Evolutionary conservation across 1,284 basidiomycete genomes (phyloP), one percentile per base, ranked within the genome.

Genomic region (Mycena sp.): DNA sequence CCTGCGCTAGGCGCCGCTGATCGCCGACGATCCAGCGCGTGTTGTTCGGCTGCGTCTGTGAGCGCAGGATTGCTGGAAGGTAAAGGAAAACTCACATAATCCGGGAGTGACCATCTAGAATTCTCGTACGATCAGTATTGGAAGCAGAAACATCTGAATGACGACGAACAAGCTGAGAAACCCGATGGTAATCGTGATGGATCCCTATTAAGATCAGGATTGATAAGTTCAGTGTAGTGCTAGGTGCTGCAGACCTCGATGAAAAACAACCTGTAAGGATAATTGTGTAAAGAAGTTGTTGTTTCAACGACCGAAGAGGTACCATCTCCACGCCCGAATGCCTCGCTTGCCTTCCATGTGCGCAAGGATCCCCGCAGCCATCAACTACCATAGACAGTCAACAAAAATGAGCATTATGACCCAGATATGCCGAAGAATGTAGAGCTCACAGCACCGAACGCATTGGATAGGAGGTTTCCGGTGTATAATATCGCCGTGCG

Each of bases 381-480:
- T 74, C 9, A 80, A 66, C 67, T 68, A n/a, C n/a, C n/a, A n/a
- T n/a, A n/a, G n/a, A n/a, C n/a, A n/a, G n/a, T n/a, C n/a, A n/a
- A n/a, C n/a, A n/a, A n/a, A n/a, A n/a, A n/a, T n/a, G n/a, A n/a
- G 32, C 6, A 29, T 1, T 9, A 5, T 30, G 28, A 41, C n/a
- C n/a, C n/a, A 3, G 38, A n/a, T 17, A 9, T 52, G 6, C 44
- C 25, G n/a, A 40, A 29, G 70, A 38, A 14, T 35, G 32, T 26
- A 12, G 3, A 19, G 32, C 87, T 74, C 63, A 90, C 88, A 58
- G 84, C 80, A 37, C 91, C 90, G 71, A 93, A 92, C 5, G 92
- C 91, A 76, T 92, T 93, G 0, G 89, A 90, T 44, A 92, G 81
- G 10, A 93, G 77, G 6, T 87, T 73, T 12, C 90, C 91, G 5